Evolutionary conservation across 495 filamentous ascomycete genomes (phyloP).

Genomic region (Aspergillus bertholletiae): DNA sequence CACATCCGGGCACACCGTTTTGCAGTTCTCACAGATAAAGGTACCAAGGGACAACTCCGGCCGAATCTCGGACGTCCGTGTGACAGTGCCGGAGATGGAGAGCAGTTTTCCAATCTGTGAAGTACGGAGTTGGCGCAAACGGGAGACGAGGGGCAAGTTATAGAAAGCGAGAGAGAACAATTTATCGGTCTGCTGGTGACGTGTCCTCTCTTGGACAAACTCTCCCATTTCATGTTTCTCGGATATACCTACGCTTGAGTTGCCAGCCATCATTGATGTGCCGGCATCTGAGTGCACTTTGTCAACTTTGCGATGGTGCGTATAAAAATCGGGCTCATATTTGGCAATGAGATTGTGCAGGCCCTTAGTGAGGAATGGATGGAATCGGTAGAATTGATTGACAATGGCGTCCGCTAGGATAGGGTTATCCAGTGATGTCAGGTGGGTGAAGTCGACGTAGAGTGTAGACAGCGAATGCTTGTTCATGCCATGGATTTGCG

Average conservation of each 20-base stretch:
- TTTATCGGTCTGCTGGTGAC: conserved; percentile 96
- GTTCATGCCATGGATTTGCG: conserved; percentile 87
- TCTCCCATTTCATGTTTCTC: conserved; percentile 45
- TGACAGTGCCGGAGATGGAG: conserved; percentile 95
- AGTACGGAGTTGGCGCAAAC: conserved; percentile 84
- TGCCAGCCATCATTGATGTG: conserved; percentile 64
- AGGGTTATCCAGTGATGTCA: conserved; percentile 66
- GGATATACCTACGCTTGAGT: conserved; percentile 53
- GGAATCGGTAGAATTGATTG: conserved; percentile 89
- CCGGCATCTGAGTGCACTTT: conserved; percentile 57
- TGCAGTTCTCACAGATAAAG: conserved; percentile 87
- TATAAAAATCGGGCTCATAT: conserved; percentile 90
- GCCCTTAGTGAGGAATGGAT: conserved; percentile 85
- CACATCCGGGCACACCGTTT: conserved; percentile 75
- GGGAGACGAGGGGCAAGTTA: conserved; percentile 90
- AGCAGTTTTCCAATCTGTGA: conserved; percentile 87
- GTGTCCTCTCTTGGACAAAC: conserved; percentile 55
- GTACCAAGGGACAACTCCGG: conserved; percentile 90
- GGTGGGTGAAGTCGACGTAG: conserved; percentile 93
- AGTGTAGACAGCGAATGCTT: conserved; percentile 88
- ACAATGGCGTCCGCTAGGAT: conserved; percentile 79
- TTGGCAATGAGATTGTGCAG: conserved; percentile 92
- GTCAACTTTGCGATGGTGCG: conserved; percentile 78
- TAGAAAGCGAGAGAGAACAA: conserved; percentile 94
- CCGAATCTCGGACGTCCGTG: conserved; percentile 91